A percentile compares a stretch with the other conserved stretches of the same genome.
Evolutionary conservation across 768 basidiomycete species (phyloP).

Genomic region (Rhizopogon vesiculosus): DNA sequence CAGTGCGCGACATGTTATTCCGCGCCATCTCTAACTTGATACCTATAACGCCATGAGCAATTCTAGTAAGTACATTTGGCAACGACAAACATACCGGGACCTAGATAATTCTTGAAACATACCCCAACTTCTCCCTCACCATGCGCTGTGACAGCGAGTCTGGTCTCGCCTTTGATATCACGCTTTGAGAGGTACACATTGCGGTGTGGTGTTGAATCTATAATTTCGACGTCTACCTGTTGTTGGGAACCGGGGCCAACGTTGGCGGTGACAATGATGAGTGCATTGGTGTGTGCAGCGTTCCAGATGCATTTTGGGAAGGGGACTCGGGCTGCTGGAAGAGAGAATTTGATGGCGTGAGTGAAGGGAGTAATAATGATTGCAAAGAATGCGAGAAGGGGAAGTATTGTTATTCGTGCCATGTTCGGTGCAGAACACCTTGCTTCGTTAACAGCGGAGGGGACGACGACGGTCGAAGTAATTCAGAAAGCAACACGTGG

Average conservation of each 20-base stretch:
- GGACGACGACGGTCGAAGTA: too few species aligned
- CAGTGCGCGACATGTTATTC: slow-evolving; percentile 53
- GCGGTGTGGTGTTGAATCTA: slow-evolving; percentile 79
- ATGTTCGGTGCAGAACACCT: not conserved
- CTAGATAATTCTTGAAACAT: slow-evolving; percentile 83
- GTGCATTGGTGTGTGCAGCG: slow-evolving; percentile 74
- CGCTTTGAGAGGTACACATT: slow-evolving; percentile 91
- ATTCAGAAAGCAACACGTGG: too few species aligned
- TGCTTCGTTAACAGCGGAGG: not conserved
- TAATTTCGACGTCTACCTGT: slow-evolving; percentile 89
- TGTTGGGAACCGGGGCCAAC: slow-evolving; percentile 72
- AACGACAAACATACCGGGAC: slow-evolving; percentile 52
- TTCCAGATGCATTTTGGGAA: slow-evolving; percentile 93
- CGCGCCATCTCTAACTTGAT: slow-evolving; percentile 40
- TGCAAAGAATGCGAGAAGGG: slow-evolving; percentile 24
- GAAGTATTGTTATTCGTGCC: slow-evolving; percentile 1
- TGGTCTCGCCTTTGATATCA: slow-evolving; percentile 84
- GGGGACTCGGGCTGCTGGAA: slow-evolving; percentile 71
- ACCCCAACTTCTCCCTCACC: slow-evolving; percentile 93
- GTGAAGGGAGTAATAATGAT: slow-evolving; percentile 20
- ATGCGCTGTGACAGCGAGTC: slow-evolving; percentile 92
- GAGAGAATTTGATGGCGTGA: slow-evolving; percentile 79
- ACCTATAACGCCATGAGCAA: slow-evolving; percentile 27
- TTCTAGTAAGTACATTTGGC: not conserved
- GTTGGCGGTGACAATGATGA: slow-evolving; percentile 96